Evolutionary conservation across 2,329 filamentous ascomycete species (phyloP).

Genomic region (Macroventuria anomochaeta): DNA sequence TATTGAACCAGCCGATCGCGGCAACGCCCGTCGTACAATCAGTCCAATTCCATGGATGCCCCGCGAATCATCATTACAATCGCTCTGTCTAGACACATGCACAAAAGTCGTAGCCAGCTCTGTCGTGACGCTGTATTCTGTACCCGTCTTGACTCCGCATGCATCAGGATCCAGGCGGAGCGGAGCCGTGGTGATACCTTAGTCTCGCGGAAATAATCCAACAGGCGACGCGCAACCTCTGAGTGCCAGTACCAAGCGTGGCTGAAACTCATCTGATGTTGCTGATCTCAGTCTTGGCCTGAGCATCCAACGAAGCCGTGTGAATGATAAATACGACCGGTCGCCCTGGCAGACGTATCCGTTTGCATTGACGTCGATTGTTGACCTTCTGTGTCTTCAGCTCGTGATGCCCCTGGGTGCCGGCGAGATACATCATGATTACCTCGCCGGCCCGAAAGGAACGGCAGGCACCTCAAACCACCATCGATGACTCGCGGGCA

Average conservation of each 20-base stretch:
- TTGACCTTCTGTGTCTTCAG: background rate
- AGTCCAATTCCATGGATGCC: background rate
- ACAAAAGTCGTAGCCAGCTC: slow-evolving; percentile 6
- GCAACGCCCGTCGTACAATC: slow-evolving; percentile 12
- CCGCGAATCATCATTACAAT: slow-evolving; percentile 9
- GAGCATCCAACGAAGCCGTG: slow-evolving; percentile 12
- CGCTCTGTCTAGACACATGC: slow-evolving; percentile 3
- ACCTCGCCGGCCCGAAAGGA: slow-evolving; percentile 10
- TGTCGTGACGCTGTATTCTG: slow-evolving; percentile 11
- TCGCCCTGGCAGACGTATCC: slow-evolving; percentile 12
- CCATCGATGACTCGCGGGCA: background rate
- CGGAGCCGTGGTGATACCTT: slow-evolving; percentile 2
- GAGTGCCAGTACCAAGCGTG: slow-evolving; percentile 29
- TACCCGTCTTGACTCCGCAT: background rate
- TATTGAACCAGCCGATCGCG: slow-evolving; percentile 14
- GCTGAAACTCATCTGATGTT: slow-evolving; percentile 36
- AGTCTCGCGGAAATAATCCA: slow-evolving; percentile 22
- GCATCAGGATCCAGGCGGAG: slow-evolving; percentile 12
- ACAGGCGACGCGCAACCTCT: slow-evolving; percentile 8
- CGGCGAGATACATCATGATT: background rate
- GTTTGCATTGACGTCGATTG: slow-evolving; percentile 1
- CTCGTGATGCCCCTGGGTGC: slow-evolving; percentile 8
- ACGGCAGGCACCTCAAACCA: slow-evolving; percentile 13
- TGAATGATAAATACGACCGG: slow-evolving; percentile 4
- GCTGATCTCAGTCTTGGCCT: slow-evolving; percentile 33